Base-by-base conservation (phyloP, 257 asterid genomes). In the Solanum virginianum region DNA sequence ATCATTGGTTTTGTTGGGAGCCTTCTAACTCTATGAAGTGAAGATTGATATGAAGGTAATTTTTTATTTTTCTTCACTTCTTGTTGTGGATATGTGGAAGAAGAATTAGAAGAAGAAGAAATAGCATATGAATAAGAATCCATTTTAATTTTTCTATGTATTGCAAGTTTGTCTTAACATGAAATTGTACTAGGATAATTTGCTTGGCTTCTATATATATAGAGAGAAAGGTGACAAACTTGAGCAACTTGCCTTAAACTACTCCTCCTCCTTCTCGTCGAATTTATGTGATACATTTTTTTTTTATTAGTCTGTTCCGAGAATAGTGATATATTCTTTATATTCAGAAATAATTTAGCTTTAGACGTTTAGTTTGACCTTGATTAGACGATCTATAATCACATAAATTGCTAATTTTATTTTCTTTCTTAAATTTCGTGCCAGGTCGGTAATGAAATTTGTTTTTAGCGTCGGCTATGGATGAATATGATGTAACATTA, bases 11-110 rank as follows among this genome's bases (percentile, higher is more conserved):
- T 88, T 81, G 43, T 17, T 68, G 91, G 93, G 32, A 45, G 45
- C 53, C 54, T 89, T 18, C 92, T 92, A 75, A 93, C 89, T 80
- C 93, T 87, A 81, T 91, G 97, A 57, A 92, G 92, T 1, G 90
- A 87, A 0, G 94, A 83, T 56, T 65, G 86, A 75, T 86, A 87
- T 0, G 88, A 84, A 4, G 84, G 29, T 16, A 87, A 74, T 71
- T 56, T 18, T 14, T 84, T 83, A 53, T 81, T 88, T 7, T 49
- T 72, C 32, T 47, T 88, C 39, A 69, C 88, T 80, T 86, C 88
- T 80, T 86, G 85, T n/a, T 45, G 60, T 18, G 49, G 79, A 57
- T 80, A 41, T 41, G 18, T 32, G 2, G 22, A 20, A 80, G 32
- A 41, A 29, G 81, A 66, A 62, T 9, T 16, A 16, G 69, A 83